Base-by-base conservation (phyloP, 1,139 yeast species). In the Pichia cactophila region DNA sequence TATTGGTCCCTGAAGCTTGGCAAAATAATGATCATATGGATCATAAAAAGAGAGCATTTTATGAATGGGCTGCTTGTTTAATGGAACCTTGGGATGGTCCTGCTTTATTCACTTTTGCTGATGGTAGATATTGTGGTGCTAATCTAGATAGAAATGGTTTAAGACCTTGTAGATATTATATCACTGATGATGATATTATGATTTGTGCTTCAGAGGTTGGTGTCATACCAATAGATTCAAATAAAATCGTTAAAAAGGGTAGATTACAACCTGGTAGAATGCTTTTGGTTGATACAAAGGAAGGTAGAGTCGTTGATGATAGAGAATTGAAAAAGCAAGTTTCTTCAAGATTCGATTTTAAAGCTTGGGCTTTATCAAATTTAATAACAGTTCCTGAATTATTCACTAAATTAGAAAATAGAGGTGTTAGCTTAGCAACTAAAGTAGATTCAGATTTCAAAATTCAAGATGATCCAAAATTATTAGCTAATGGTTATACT, bases 51-150 rank as follows among this genome's bases (percentile, higher is more conserved):
- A 82, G 78, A 62, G 97, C 97, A 0, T 92, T 94, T 69, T 92
- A 90, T 70, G 97, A 92, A 69, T 92, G 98, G 98, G 97, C 97
- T 45, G 96, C 98, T 17, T 89, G 97, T 71, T 73, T 90, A 59
- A 92, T 92, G 97, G 98, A 92, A 72, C 97, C 98, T 23, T 92
- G 98, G 98, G 98, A 92, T 71, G 98, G 98, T 58, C 98, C 98
- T 37, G 97, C 97, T 41, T 75, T 92, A 61, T 87, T 92, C 73
- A 89, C 96, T 36, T 92, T 92, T 69, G 94, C 97, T 37, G 97
- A 92, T 68, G 97, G 96, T 57, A 80, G 97, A 63, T 92, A 87
- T 76, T 88, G 97, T 72, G 98, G 98, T 72, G 98, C 98, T 48
- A 90, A 90, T 67, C 78, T 92, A 60, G 98, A 92, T 71, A 81